A percentile compares a stretch with the other conserved stretches of the same genome.
These are phyloP conservation scores for Hanseniaspora taiwanica DNA, from an alignment of 805 yeast genomes.

Conservation along the genomic window DNA sequence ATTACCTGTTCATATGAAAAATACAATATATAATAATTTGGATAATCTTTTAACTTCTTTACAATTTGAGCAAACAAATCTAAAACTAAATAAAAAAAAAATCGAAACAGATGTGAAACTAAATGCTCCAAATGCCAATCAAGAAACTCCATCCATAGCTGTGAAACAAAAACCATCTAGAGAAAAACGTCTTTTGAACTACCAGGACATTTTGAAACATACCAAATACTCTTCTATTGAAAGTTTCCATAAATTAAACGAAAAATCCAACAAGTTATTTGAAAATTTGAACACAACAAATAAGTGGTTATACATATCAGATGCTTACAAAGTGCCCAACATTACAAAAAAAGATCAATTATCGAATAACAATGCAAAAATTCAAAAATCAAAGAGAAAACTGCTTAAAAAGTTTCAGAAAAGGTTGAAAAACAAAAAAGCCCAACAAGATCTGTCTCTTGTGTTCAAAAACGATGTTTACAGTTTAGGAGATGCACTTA, in stretches of 20 bases:
- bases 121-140: neutral
- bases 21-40: constrained; percentile 13
- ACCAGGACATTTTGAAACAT: neutral
- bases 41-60: constrained; percentile 18
- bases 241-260: neutral
- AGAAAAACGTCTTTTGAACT: neutral
- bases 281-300: neutral
- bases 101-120: neutral
- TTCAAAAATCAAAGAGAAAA: neutral
- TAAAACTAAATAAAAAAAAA: neutral
- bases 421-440: neutral
- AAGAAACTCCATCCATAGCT: no score
- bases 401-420: neutral
- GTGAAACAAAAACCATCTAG: neutral
- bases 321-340: neutral
- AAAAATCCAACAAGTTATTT: neutral
- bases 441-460: neutral
- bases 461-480: neutral
- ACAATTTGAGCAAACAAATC: constrained; percentile 8
- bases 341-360: neutral
- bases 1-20: constrained; percentile 12
- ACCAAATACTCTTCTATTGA: neutral
- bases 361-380: neutral
- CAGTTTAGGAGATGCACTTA: neutral
- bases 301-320: neutral